Evolutionary conservation across 257 asterid genomes (phyloP).

Genomic region (Nicotiana otophora): DNA sequence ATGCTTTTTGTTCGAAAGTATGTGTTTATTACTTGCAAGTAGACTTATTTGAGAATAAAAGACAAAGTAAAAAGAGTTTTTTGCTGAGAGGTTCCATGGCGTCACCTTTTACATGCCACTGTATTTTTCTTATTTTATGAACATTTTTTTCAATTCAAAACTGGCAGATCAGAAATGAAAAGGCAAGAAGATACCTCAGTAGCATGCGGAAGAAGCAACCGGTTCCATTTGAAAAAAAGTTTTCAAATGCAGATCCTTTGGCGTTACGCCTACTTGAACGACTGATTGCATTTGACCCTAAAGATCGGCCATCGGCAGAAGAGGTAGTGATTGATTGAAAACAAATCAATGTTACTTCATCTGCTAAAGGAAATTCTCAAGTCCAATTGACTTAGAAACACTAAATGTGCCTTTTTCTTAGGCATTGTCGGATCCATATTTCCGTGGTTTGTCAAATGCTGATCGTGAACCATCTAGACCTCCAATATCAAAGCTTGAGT

Average conservation of each 20-base stretch:
- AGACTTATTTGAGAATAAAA: neutral
- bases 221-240: constrained; percentile 68
- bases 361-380: neutral
- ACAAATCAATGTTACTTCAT: neutral
- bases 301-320: constrained; percentile 90
- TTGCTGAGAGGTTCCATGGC: neutral
- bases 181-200: constrained; percentile 92
- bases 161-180: constrained; percentile 95
- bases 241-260: constrained; percentile 74
- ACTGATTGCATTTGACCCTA: constrained; percentile 90
- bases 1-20: neutral
- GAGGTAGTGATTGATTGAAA: constrained; percentile 47
- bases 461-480: constrained; percentile 84
- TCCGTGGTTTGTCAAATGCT: constrained; percentile 62
- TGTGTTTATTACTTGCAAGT: neutral
- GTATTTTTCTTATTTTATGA: neutral
- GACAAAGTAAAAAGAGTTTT: neutral
- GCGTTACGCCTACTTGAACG: constrained; percentile 74
- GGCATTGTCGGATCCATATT: constrained; percentile 83
- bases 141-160: constrained; percentile 10
- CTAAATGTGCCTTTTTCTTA: constrained; percentile 25
- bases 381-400: neutral
- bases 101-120: constrained; percentile 2
- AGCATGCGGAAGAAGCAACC: constrained; percentile 85
- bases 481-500: constrained; percentile 91